Evolutionary conservation across 1,284 basidiomycete genomes (phyloP), one percentile per base, ranked within the genome.

Genomic region (Austroboletus niveus): DNA sequence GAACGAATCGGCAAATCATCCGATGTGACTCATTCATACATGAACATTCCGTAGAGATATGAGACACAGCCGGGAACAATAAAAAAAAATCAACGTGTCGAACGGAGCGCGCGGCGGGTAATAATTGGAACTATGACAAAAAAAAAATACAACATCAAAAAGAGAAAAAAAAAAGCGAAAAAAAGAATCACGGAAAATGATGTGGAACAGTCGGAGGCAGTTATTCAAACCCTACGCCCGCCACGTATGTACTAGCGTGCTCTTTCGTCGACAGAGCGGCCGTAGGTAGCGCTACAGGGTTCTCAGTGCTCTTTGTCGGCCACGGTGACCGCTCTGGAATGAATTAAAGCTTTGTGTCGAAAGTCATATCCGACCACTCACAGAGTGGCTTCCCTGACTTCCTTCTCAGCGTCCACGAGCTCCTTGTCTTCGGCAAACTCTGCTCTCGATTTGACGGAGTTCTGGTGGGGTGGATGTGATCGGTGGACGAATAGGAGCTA

Each of bases 321-420:
- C 36, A 41, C 39, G 14, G 8, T 29, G 24, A 56, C 42, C 36
- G 15, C 44, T 39, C 54, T 57, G 61, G 43, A 42, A 66, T 64
- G 53, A 67, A 63, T 65, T 17, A 54, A 58, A 43, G 34, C n/a
- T 15, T 7, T 20, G 38, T 24, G 22, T 3, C 22, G 22, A 24
- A 24, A 31, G 42, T 45, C 48, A 47, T 47, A 9, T 46, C 47
- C 42, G 45, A 42, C 40, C 42, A 52, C 58, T 57, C 69, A 79
- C 52, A 64, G 56, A 52, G 69, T 74, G 22, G 75, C 75, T 60
- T 75, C 75, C 65, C 81, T 72, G 50, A 89, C 62, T n/a, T 74
- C 67, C 58, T 78, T 76, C 63, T 87, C 77, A 31, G 87, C 87
- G 42, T 80, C 77, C 47, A 77, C 51, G 44, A 88, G 69, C 43